Evolutionary conservation across 2,329 filamentous ascomycete genomes (phyloP).

Genomic region (Myotisia sp.): DNA sequence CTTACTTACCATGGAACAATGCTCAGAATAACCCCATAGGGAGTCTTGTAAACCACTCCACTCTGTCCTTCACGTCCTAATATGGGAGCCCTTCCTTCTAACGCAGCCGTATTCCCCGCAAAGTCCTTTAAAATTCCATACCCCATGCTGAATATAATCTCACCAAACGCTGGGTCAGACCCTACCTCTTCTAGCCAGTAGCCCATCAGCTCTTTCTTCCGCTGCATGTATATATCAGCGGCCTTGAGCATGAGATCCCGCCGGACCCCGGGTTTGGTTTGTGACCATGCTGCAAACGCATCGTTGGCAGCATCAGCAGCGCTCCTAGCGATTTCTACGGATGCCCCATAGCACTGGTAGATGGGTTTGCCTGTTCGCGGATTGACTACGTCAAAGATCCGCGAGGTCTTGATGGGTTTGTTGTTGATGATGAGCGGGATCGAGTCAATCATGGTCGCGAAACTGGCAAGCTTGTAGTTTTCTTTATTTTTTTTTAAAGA

Average conservation of each 20-base stretch:
- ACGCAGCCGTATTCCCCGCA: conserved; percentile 33
- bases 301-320: conserved; percentile 48
- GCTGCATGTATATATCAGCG: conserved; percentile 46
- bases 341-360: conserved; percentile 43
- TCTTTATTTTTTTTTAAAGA: no score
- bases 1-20: conserved; percentile 62
- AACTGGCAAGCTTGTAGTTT: no score
- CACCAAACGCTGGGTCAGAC: conserved; percentile 25
- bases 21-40: conserved; percentile 62
- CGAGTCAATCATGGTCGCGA: no score
- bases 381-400: conserved; percentile 38
- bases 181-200: conserved; percentile 50
- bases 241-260: conserved; percentile 48
- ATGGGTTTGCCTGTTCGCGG: conserved; percentile 41
- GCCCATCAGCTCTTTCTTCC: conserved; percentile 44
- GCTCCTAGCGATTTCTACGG: conserved; percentile 40
- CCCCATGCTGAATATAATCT: conserved; percentile 23
- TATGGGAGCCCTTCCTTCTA: conserved; percentile 37
- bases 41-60: conserved; percentile 58
- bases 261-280: conserved; percentile 44
- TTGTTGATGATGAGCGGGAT: conserved; percentile 34
- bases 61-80: conserved; percentile 37
- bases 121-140: conserved; percentile 34
- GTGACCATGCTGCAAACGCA: conserved; percentile 57
- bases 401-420: conserved; percentile 27